Evolutionary conservation across 2,329 filamentous ascomycete genomes (phyloP).

Genomic region (Lasiodiplodia theobromae): DNA sequence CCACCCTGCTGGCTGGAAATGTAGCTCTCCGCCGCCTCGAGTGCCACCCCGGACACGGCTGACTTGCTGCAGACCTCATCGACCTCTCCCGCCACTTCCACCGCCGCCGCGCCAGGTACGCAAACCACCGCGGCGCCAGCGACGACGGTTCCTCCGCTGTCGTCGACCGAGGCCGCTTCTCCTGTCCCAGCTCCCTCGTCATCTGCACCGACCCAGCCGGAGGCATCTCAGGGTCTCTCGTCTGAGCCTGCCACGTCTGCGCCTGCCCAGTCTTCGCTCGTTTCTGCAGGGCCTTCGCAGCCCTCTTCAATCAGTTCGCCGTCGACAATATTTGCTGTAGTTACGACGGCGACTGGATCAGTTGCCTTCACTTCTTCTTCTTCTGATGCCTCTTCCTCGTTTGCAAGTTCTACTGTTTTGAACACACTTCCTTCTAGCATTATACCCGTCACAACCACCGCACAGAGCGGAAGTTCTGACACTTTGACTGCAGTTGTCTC

Average conservation of each 20-base stretch:
- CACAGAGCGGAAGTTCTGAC: constrained; percentile 21
- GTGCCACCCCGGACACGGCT: constrained; percentile 29
- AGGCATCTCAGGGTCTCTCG: neutral
- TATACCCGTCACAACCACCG: constrained; percentile 1
- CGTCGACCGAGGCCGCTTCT: constrained; percentile 32
- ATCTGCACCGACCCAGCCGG: constrained; percentile 5
- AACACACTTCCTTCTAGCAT: constrained; percentile 21
- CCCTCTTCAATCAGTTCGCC: neutral
- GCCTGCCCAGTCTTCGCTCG: neutral
- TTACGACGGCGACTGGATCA: constrained; percentile 10
- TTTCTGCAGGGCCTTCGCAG: constrained; percentile 4
- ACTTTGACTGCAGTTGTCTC: constrained; percentile 22
- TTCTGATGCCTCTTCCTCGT: neutral
- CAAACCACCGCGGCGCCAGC: constrained; percentile 33
- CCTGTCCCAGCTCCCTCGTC: constrained; percentile 18
- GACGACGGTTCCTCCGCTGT: constrained; percentile 31
- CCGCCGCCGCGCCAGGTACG: constrained; percentile 40
- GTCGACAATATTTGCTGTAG: constrained; percentile 1
- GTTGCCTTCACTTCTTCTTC: neutral
- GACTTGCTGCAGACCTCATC: constrained; percentile 32
- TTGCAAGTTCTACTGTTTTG: constrained; percentile 20
- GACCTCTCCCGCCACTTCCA: constrained; percentile 38
- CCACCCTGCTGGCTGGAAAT: constrained; percentile 34
- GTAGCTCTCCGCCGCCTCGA: constrained; percentile 24
- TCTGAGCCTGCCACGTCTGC: constrained; percentile 5